Conservation (phyloP, 2,329 filamentous ascomycete genomes). For the Colletotrichum chlorophyti region DNA sequence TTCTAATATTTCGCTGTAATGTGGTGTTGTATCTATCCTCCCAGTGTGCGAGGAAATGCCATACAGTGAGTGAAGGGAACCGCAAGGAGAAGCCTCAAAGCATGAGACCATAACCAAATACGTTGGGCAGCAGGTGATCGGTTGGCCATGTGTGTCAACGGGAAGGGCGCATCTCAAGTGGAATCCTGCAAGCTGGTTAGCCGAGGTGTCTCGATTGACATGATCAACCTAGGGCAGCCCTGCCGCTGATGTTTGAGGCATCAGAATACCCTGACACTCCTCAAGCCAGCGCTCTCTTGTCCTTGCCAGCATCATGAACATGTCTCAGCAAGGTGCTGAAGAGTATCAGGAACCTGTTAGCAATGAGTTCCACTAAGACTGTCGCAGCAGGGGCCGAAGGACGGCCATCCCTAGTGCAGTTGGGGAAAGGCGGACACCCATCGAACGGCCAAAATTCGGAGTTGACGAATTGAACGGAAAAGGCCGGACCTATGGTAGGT, state of each 20-base stretch:
- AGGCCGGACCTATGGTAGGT: background rate
- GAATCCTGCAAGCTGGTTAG: slow-evolving; percentile 8
- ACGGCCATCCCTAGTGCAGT: no score
- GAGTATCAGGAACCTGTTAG: no score
- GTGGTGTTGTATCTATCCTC: no score
- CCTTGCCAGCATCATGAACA: no score
- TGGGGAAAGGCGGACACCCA: no score
- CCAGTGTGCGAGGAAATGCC: no score
- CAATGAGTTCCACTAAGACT: slow-evolving; percentile 11
- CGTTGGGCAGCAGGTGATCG: slow-evolving; percentile 1
- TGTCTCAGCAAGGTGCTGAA: background rate
- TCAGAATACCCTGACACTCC: background rate
- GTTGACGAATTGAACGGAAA: slow-evolving; percentile 5
- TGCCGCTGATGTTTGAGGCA: background rate
- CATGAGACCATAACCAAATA: no score
- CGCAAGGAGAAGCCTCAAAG: no score
- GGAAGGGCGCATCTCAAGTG: background rate
- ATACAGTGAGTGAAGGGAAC: no score
- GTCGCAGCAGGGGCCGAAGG: slow-evolving; percentile 6
- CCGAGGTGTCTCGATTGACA: no score
- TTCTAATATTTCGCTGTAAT: no score
- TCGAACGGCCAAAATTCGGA: slow-evolving; percentile 22
- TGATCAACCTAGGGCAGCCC: background rate
- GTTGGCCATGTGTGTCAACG: slow-evolving; percentile 2
- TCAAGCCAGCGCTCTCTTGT: background rate